A percentile compares a stretch with the other conserved stretches of the same genome.
These are phyloP conservation scores for Earliella scabrosa DNA, from an alignment of 1,284 basidiomycete species.

Conservation along the genomic window DNA sequence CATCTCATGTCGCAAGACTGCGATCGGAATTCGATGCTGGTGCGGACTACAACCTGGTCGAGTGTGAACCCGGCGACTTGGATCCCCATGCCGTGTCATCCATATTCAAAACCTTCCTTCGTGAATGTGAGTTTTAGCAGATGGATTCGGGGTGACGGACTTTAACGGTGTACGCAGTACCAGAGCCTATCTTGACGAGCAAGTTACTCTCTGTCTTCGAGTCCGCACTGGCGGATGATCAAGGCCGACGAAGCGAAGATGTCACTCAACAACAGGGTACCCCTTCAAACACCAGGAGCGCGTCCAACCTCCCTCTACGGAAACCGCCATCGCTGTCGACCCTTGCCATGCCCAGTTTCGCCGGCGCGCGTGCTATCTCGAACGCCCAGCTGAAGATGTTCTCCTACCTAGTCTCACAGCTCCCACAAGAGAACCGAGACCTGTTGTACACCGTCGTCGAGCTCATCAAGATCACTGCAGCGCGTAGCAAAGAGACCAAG, in stretches of 20 bases:
- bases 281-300: slow-evolving; percentile 45
- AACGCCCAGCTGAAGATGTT: slow-evolving; percentile 55
- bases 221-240: slow-evolving; percentile 65
- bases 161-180: slow-evolving; percentile 55
- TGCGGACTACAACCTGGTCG: slow-evolving; percentile 81
- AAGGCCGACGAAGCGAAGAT: slow-evolving; percentile 19
- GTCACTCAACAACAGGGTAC: slow-evolving; percentile 24
- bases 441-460: slow-evolving; percentile 74
- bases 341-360: slow-evolving; percentile 69
- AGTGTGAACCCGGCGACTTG: slow-evolving; percentile 79
- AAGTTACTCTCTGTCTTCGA: slow-evolving; percentile 77
- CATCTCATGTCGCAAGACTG: slow-evolving; percentile 75
- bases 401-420: slow-evolving; percentile 59
- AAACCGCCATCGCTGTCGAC: slow-evolving; percentile 81
- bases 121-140: slow-evolving; percentile 74
- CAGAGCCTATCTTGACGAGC: slow-evolving; percentile 79
- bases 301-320: slow-evolving; percentile 50
- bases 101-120: slow-evolving; percentile 80
- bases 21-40: slow-evolving; percentile 86
- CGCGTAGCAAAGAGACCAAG: slow-evolving; percentile 69
- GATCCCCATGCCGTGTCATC: slow-evolving; percentile 94
- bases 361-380: slow-evolving; percentile 61
- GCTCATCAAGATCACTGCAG: slow-evolving; percentile 70
- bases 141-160: slow-evolving; percentile 7
- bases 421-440: slow-evolving; percentile 76